Percentiles rank a stretch among this genome's conserved stretches.
phyloP scores from a whole-genome alignment of 1,284 basidiomycete genomes.

The Ceratobasidium sp. region DNA sequence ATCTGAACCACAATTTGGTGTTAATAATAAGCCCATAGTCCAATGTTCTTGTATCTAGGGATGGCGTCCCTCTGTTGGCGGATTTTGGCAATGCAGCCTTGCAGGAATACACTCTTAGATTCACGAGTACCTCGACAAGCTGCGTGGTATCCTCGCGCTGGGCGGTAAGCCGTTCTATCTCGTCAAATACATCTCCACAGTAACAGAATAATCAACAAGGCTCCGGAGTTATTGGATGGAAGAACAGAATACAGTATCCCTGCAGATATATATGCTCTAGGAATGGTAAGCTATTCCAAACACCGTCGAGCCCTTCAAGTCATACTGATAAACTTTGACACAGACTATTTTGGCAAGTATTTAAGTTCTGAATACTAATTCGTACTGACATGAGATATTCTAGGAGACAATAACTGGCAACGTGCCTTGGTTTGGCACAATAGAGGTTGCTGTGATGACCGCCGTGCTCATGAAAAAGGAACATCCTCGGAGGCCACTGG shows the following conservation, averaged over 20 bases:
- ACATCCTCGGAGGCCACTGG: not conserved
- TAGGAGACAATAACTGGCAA: constrained; percentile 31
- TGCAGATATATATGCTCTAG: constrained; percentile 12
- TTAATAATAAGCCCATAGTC: not conserved
- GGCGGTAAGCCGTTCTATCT: not conserved
- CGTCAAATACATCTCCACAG: too few species aligned
- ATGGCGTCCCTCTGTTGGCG: not conserved
- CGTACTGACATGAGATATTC: not conserved
- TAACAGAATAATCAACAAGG: not conserved
- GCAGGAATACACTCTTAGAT: not conserved
- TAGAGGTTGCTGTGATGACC: not conserved
- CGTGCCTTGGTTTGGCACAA: not conserved
- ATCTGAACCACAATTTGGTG: not conserved
- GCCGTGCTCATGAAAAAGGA: constrained; percentile 1
- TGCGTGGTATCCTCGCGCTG: not conserved
- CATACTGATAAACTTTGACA: not conserved
- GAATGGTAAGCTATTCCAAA: not conserved
- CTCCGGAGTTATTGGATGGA: constrained; percentile 6
- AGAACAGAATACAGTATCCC: not conserved
- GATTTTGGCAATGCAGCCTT: constrained; percentile 17
- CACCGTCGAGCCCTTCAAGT: not conserved
- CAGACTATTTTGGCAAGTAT: too few species aligned
- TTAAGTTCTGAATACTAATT: too few species aligned
- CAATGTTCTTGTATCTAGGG: constrained; percentile 17
- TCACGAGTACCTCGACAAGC: not conserved